Percentiles rank a stretch among this genome's conserved stretches.
Evolutionary conservation across 495 filamentous ascomycete species (phyloP).

Genomic region (Tetracladium marchalianum): DNA sequence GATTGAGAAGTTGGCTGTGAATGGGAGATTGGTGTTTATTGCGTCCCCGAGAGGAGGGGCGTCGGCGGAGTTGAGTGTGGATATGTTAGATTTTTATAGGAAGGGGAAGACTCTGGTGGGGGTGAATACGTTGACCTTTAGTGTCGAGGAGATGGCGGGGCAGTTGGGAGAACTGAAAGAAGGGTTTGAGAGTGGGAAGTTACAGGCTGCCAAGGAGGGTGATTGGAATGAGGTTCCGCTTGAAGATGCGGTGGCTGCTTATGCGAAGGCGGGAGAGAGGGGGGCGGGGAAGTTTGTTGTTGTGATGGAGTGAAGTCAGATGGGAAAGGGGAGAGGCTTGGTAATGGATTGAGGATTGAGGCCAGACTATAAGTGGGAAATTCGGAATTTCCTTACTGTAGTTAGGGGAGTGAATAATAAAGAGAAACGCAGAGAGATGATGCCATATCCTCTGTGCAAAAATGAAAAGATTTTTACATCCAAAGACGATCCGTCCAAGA

Average conservation of each 20-base stretch:
- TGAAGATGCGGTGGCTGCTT: constrained; percentile 12
- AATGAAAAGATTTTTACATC: too few species aligned
- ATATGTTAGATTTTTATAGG: constrained; percentile 24
- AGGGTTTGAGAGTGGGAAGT: constrained; percentile 19
- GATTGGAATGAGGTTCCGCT: constrained; percentile 18
- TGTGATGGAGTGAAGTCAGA: constrained; percentile 9
- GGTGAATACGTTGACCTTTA: constrained; percentile 19
- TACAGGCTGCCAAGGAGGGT: constrained; percentile 13
- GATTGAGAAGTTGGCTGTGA: constrained; percentile 16
- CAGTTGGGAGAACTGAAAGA: constrained; percentile 7
- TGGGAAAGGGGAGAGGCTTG: constrained; percentile 18
- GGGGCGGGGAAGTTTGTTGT: constrained; percentile 16
- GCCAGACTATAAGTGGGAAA: too few species aligned
- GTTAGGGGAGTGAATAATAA: too few species aligned
- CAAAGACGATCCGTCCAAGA: too few species aligned
- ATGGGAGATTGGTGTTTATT: constrained; percentile 23
- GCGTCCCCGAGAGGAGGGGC: constrained; percentile 15
- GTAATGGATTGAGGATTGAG: too few species aligned
- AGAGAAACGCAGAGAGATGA: too few species aligned
- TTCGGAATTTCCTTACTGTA: too few species aligned
- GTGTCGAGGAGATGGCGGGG: constrained; percentile 13
- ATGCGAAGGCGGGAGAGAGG: constrained; percentile 14
- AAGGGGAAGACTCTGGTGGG: constrained; percentile 22
- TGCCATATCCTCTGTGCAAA: too few species aligned
- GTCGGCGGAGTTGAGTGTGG: constrained; percentile 18